A percentile compares a stretch with the other conserved stretches of the same genome.
Conservation (phyloP, 805 yeast genomes). For the Ogataea glucozyma region DNA sequence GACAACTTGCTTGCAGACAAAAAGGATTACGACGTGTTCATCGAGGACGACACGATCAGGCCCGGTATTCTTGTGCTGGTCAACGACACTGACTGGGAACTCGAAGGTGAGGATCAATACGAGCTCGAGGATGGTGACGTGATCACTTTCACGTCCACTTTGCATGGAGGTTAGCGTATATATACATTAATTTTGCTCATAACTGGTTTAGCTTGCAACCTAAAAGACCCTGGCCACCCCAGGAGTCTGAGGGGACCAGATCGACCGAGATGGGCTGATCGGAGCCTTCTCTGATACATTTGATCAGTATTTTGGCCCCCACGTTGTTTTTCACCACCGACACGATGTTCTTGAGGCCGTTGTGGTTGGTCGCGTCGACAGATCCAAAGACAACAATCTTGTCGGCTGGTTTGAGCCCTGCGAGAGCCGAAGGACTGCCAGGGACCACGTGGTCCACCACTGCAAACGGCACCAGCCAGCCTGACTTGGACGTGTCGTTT, state of each 20-base stretch:
- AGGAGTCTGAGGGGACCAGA: constrained; percentile 49
- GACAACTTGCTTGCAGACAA: constrained; percentile 56
- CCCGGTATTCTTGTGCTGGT: constrained; percentile 92
- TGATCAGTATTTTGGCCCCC: constrained; percentile 23
- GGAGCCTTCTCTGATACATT: constrained; percentile 24
- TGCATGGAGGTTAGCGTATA: constrained; percentile 79
- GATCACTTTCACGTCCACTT: constrained; percentile 85
- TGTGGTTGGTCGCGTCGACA: constrained; percentile 52
- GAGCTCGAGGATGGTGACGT: constrained; percentile 74
- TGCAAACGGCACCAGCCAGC: constrained; percentile 52
- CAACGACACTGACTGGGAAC: constrained; percentile 96
- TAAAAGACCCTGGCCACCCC: constrained; percentile 69
- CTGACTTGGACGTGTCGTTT: constrained; percentile 11
- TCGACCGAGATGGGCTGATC: constrained; percentile 26
- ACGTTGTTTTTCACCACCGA: constrained; percentile 40
- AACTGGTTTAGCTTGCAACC: constrained; percentile 61
- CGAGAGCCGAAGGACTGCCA: constrained; percentile 55
- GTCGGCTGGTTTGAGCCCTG: constrained; percentile 58
- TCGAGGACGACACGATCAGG: constrained; percentile 79
- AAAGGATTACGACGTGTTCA: constrained; percentile 69
- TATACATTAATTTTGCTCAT: constrained; percentile 22
- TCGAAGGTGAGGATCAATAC: constrained; percentile 85
- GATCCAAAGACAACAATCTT: constrained; percentile 53
- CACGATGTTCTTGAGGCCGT: constrained; percentile 47
- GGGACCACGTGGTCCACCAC: constrained; percentile 48